Conservation (phyloP, 306 rosid genomes). For the Rosa persica region DNA sequence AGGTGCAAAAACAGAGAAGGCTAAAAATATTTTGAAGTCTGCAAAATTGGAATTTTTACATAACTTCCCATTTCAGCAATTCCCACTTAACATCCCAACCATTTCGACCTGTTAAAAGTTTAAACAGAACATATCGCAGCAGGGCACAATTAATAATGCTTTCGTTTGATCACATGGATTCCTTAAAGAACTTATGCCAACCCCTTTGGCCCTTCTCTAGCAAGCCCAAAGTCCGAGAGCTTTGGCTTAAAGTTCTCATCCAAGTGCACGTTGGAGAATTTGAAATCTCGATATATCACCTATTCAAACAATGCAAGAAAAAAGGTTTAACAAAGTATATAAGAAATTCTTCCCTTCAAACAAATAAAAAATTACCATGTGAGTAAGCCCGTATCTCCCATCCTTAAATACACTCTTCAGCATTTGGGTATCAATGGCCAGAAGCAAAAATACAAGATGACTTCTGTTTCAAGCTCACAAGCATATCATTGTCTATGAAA, state of each 20-base stretch:
- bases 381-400: no score
- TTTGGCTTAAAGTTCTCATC: constrained; percentile 66
- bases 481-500: no score
- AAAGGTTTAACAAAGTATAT: constrained; percentile 19
- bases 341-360: no score
- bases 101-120: not conserved
- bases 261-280: constrained; percentile 83
- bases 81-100: not conserved
- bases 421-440: no score
- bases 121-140: not conserved
- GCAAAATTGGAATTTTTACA: not conserved
- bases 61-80: not conserved
- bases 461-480: no score
- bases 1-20: not conserved
- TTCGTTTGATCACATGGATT: not conserved
- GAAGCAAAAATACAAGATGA: no score
- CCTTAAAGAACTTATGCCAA: not conserved
- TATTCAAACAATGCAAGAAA: constrained; percentile 29
- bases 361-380: no score
- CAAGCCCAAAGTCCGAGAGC: constrained; percentile 96
- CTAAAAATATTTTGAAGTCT: not conserved
- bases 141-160: not conserved
- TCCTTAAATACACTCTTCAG: no score
- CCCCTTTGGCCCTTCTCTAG: constrained; percentile 91
- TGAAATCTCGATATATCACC: constrained; percentile 94